These are phyloP conservation scores for Exutisphaerella laricina DNA, from an alignment of 2,329 filamentous ascomycete genomes.

Conservation along the genomic window DNA sequence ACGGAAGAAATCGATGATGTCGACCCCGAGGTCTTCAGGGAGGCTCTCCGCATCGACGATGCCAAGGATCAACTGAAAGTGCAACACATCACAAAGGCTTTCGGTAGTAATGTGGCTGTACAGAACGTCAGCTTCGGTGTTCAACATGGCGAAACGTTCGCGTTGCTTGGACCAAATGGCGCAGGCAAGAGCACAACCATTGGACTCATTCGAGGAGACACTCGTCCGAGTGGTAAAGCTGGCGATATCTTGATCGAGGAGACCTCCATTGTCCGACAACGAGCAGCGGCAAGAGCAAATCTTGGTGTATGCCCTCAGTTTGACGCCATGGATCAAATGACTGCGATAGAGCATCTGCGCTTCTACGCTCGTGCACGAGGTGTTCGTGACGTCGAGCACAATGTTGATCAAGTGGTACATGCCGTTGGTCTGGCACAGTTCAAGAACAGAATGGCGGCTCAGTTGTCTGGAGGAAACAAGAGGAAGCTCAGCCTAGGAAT, in stretches of 20 bases:
- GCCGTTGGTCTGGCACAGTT: conserved; percentile 74
- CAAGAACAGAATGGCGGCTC: conserved; percentile 66
- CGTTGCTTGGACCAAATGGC: conserved; percentile 82
- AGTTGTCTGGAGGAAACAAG: conserved; percentile 86
- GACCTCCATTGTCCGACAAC: conserved; percentile 65
- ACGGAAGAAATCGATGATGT: conserved; percentile 42
- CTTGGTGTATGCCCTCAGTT: conserved; percentile 83
- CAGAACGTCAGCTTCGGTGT: conserved; percentile 79
- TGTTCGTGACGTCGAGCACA: conserved; percentile 66
- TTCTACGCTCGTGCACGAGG: conserved; percentile 87
- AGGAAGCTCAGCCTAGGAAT: conserved; percentile 87
- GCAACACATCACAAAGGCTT: conserved; percentile 72
- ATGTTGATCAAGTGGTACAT: conserved; percentile 69
- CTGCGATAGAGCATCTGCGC: conserved; percentile 73
- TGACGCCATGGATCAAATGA: conserved; percentile 81
- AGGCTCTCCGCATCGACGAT: conserved; percentile 58
- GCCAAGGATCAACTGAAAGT: conserved; percentile 69
- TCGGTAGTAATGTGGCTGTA: conserved; percentile 71
- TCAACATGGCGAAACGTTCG: conserved; percentile 74
- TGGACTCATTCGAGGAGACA: conserved; percentile 81
- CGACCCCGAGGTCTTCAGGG: conserved; percentile 56
- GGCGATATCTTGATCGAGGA: conserved; percentile 78
- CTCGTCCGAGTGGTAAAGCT: conserved; percentile 63
- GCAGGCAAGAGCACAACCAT: conserved; percentile 91
- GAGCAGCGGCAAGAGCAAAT: conserved; percentile 65